Evolutionary conservation across 176 grass and related monocot species (phyloP), one percentile per base, ranked within the genome.

Genomic region (Juncus effusus): DNA sequence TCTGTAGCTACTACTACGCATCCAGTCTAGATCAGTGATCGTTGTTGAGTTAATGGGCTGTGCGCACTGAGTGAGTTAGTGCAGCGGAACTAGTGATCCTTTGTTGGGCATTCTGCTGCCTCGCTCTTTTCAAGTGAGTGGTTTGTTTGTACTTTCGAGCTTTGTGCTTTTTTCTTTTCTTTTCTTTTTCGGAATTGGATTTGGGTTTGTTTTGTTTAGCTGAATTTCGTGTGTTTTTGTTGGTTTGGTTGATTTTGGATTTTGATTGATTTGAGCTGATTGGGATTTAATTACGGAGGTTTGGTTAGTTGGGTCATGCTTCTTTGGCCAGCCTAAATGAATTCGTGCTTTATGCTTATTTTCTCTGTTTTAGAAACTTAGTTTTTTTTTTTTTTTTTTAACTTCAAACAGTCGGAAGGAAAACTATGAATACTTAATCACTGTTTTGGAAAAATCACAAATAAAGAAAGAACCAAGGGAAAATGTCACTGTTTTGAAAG

Each of bases 301-400:
- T 56, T 19, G 4, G 68, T 52, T 72, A 72, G 68, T 72, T 72
- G 54, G 38, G 68, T 72, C 68, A 72, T 72, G 68, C 54, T 16
- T 72, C 14, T 59, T 59, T 59, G 54, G 68, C 42, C 51, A 56
- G 11, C 4, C 51, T 11, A 16, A 72, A 14, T 59, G 28, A 58
- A 41, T 71, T 15, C 57, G 38, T 15, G 54, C 16, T 44, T 42
- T 14, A 54, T 69, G 38, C 7, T 19, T 53, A 4, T 54, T 41
- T 10, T 28, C 5, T 28, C 10, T 53, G 65, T 39, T 28, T 28
- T 28, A 28, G 19, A 28, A 28, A 28, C 19, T 28, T 28, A 28
- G 19, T 28, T 28, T 28, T 28, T 28, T 28, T 28, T 28, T 28
- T 28, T 28, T 28, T 28, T 28, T 28, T 28, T 28, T 28, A 1